Conservation (phyloP, 1,284 basidiomycete genomes). For the Sanghuangporus baumii region DNA sequence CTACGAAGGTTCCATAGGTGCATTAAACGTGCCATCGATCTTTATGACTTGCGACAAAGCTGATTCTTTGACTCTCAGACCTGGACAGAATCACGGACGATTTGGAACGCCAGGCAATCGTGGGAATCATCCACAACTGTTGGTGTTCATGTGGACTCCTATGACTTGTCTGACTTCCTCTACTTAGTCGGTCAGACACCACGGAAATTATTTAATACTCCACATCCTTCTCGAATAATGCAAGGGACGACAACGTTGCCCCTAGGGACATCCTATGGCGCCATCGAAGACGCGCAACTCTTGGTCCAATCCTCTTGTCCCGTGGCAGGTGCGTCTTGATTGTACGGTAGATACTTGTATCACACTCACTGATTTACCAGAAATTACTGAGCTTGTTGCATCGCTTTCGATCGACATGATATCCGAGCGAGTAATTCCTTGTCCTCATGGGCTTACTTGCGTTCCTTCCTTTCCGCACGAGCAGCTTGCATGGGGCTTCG, state of each 20-base stretch:
- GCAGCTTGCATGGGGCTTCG: slow-evolving; percentile 61
- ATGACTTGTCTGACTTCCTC: slow-evolving; percentile 16
- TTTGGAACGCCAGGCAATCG: slow-evolving; percentile 84
- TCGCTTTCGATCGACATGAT: slow-evolving; percentile 52
- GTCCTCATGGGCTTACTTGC: slow-evolving; percentile 51
- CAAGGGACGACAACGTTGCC: slow-evolving; percentile 69
- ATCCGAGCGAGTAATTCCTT: slow-evolving; percentile 60
- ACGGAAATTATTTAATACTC: slow-evolving; percentile 76
- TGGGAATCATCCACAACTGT: slow-evolving; percentile 96
- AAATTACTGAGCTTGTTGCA: slow-evolving; percentile 46
- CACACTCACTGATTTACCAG: slow-evolving; percentile 28
- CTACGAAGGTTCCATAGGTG: slow-evolving; percentile 88
- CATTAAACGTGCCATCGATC: slow-evolving; percentile 13
- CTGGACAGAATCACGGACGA: slow-evolving; percentile 82
- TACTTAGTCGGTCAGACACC: slow-evolving; percentile 83
- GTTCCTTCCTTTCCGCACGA: slow-evolving; percentile 62
- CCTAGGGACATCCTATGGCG: slow-evolving; percentile 63
- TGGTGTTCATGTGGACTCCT: slow-evolving; percentile 19
- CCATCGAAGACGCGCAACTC: slow-evolving; percentile 72
- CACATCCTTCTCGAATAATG: slow-evolving; percentile 75
- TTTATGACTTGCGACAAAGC: neutral
- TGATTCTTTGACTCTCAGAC: slow-evolving; percentile 39
- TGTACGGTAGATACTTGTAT: neutral
- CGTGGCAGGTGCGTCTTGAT: slow-evolving; percentile 45
- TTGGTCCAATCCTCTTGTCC: slow-evolving; percentile 53